Evolutionary conservation across 768 basidiomycete genomes (phyloP).

Genomic region (Hericium erinaceus): DNA sequence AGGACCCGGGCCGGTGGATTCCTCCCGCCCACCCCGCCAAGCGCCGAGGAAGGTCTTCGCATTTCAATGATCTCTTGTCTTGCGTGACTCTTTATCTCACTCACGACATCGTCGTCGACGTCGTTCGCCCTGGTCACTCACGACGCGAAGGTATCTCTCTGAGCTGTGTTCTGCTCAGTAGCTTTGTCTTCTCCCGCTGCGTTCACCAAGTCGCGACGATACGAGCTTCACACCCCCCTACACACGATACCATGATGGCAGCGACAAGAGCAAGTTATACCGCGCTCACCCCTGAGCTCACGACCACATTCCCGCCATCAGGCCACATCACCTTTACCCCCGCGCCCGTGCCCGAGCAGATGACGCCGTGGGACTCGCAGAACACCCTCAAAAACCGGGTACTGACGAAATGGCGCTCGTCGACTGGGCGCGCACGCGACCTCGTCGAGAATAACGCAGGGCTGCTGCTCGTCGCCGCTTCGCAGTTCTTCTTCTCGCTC

Average conservation of each 20-base stretch:
- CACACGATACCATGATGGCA: neutral
- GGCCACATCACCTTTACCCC: neutral
- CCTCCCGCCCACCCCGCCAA: neutral
- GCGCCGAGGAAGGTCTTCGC: too few relatives aligned
- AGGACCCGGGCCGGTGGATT: neutral
- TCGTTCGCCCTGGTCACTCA: too few relatives aligned
- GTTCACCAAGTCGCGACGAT: neutral
- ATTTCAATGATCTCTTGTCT: too few relatives aligned
- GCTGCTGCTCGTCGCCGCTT: constrained; percentile 44
- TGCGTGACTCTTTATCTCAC: too few relatives aligned
- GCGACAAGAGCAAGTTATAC: constrained; percentile 22
- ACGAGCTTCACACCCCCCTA: neutral
- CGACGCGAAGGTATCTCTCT: neutral
- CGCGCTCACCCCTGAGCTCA: neutral
- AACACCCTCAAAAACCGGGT: neutral
- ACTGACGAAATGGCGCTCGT: neutral
- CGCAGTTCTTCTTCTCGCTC: constrained; percentile 51
- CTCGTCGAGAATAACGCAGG: constrained; percentile 38
- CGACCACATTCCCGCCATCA: neutral
- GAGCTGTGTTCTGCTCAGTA: neutral
- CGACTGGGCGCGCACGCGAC: neutral
- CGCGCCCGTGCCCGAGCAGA: neutral
- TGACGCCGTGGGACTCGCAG: neutral
- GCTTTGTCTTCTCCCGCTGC: neutral
- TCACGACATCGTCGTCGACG: too few relatives aligned